Conservation (phyloP, 164 flowering plant genomes). For the Cinnamomum chago region DNA sequence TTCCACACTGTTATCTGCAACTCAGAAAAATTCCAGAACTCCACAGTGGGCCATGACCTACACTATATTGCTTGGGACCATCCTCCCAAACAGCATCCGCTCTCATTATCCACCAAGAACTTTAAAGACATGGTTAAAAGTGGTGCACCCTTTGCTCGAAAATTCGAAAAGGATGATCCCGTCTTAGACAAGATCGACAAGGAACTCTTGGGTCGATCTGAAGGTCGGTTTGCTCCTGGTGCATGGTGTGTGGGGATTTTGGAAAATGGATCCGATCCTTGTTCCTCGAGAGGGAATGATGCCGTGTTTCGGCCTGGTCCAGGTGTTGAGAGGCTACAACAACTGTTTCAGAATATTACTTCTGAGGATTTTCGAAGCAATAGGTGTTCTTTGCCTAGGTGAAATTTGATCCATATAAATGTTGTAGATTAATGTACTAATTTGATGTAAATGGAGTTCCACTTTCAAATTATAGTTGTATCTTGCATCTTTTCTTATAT, state of each 20-base stretch:
- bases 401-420: neutral
- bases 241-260: constrained; percentile 83
- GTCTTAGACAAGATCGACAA: constrained; percentile 82
- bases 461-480: neutral
- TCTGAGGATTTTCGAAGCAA: constrained; percentile 48
- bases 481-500: neutral
- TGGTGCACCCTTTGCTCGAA: constrained; percentile 90
- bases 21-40: constrained; percentile 50
- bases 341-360: constrained; percentile 41
- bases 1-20: constrained; percentile 96
- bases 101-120: constrained; percentile 56
- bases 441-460: constrained; percentile 3
- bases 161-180: constrained; percentile 74
- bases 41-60: constrained; percentile 83
- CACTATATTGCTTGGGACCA: constrained; percentile 98
- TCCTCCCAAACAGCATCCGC: constrained; percentile 98
- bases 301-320: constrained; percentile 75
- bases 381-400: constrained; percentile 37
- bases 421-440: constrained; percentile 4
- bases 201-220: constrained; percentile 59
- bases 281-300: constrained; percentile 57
- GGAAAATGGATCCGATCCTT: constrained; percentile 61
- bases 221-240: constrained; percentile 63
- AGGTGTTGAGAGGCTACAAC: constrained; percentile 59
- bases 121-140: constrained; percentile 76